Evolutionary conservation across 2,329 filamentous ascomycete species (phyloP).

Genomic region (Hypoxylon sp.): DNA sequence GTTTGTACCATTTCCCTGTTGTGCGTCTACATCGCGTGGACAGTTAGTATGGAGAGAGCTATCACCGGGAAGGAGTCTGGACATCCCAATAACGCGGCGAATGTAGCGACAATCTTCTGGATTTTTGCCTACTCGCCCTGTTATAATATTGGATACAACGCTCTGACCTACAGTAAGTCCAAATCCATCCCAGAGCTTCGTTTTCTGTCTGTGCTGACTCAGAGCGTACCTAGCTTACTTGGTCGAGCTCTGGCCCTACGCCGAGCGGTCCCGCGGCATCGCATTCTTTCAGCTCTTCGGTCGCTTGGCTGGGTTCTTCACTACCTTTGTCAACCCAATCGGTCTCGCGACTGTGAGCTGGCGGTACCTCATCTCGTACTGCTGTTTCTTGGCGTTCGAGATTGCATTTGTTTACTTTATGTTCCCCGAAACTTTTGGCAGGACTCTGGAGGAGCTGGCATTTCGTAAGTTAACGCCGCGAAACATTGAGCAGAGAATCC

Average conservation of each 20-base stretch:
- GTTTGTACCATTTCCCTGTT: conserved; percentile 61
- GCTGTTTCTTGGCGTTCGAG: conserved; percentile 61
- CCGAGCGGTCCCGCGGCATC: conserved; percentile 70
- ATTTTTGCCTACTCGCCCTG: conserved; percentile 72
- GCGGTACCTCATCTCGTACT: conserved; percentile 62
- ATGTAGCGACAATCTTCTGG: conserved; percentile 65
- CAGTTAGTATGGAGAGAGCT: conserved; percentile 61
- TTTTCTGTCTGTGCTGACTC: conserved; percentile 7
- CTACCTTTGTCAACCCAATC: conserved; percentile 63
- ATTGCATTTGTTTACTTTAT: conserved; percentile 78
- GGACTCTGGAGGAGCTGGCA: conserved; percentile 79
- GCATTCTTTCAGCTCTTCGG: conserved; percentile 71
- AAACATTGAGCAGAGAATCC: background rate
- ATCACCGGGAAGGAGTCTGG: conserved; percentile 54
- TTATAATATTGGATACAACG: conserved; percentile 78
- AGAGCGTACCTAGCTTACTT: conserved; percentile 62
- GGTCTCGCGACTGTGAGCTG: conserved; percentile 59
- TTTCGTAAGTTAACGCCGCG: conserved; percentile 56
- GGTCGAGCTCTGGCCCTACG: conserved; percentile 71
- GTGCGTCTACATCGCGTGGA: conserved; percentile 66
- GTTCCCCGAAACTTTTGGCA: conserved; percentile 87
- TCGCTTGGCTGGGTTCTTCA: conserved; percentile 59
- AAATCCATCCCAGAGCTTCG: background rate
- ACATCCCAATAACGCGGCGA: conserved; percentile 48
- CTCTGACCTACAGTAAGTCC: conserved; percentile 71